phyloP scores from a whole-genome alignment of 1,139 yeast genomes.

The Diutina catenulata region DNA sequence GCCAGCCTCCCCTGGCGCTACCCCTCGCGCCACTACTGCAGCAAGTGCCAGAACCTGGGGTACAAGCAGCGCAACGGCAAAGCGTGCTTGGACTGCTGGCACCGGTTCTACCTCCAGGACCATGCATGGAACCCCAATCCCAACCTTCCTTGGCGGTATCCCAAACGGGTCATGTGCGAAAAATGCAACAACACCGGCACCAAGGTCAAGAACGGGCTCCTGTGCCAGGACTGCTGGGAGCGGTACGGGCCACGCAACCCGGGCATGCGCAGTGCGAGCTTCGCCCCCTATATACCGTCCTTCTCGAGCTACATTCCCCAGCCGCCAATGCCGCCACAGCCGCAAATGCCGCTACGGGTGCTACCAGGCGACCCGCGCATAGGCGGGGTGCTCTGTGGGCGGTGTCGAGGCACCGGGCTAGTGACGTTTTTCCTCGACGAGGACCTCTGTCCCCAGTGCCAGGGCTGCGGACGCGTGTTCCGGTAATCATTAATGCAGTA shows the following conservation, averaged over 20 bases:
- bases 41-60: constrained; percentile 32
- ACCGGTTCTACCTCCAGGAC: constrained; percentile 16
- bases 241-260: constrained; percentile 39
- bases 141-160: constrained; percentile 38
- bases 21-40: constrained; percentile 25
- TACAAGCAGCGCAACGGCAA: constrained; percentile 19
- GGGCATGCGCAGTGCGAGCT: constrained; percentile 9
- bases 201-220: constrained; percentile 48
- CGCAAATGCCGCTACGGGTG: constrained; percentile 30
- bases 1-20: constrained; percentile 42
- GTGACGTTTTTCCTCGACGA: constrained; percentile 39
- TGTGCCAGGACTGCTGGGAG: constrained; percentile 68
- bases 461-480: constrained; percentile 52
- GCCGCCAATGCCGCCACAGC: not conserved
- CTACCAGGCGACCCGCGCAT: constrained; percentile 76
- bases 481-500: too few species aligned
- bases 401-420: constrained; percentile 64
- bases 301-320: too few species aligned
- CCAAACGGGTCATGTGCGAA: constrained; percentile 46
- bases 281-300: constrained; percentile 13
- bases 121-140: constrained; percentile 31
- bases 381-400: constrained; percentile 71
- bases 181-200: constrained; percentile 72
- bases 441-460: constrained; percentile 47
- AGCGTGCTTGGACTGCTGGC: constrained; percentile 28